Percentiles rank a stretch among this genome's conserved stretches.
Evolutionary conservation across 495 filamentous ascomycete species (phyloP).

Genomic region (Astrothelium macrocarpum): DNA sequence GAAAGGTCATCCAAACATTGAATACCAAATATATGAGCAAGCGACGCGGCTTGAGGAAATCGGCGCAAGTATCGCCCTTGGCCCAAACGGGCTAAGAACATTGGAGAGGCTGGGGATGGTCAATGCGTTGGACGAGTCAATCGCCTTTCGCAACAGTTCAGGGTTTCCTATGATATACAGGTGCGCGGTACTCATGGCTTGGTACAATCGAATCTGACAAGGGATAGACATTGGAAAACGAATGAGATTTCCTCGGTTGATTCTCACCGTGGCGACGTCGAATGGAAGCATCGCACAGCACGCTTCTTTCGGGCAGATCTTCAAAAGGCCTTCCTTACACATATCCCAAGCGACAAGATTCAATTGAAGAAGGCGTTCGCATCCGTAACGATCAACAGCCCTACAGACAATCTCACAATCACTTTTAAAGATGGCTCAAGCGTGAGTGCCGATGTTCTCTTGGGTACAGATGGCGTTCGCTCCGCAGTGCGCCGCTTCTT

Average conservation of each 20-base stretch:
- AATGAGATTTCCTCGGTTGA: conserved; percentile 2
- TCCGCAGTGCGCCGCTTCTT: conserved; percentile 18
- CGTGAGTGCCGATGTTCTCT: background rate
- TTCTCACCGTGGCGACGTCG: background rate
- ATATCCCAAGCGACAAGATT: background rate
- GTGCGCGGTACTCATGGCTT: background rate
- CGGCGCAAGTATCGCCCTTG: background rate
- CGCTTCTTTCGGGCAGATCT: background rate
- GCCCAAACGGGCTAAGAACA: conserved; percentile 1
- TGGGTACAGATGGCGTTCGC: background rate
- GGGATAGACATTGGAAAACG: background rate
- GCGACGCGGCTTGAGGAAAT: background rate
- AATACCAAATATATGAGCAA: background rate
- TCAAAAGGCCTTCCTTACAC: background rate
- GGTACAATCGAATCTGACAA: background rate
- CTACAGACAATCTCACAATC: background rate
- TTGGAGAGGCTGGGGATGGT: background rate
- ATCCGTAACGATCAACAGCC: background rate
- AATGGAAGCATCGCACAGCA: background rate
- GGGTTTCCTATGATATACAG: background rate
- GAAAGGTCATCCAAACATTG: background rate
- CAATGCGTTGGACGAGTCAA: background rate
- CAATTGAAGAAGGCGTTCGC: background rate
- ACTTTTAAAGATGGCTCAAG: background rate
- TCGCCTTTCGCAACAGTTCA: background rate